phyloP scores from a whole-genome alignment of 192 early-diverging fungal species.

The Oehlia diaphana region DNA sequence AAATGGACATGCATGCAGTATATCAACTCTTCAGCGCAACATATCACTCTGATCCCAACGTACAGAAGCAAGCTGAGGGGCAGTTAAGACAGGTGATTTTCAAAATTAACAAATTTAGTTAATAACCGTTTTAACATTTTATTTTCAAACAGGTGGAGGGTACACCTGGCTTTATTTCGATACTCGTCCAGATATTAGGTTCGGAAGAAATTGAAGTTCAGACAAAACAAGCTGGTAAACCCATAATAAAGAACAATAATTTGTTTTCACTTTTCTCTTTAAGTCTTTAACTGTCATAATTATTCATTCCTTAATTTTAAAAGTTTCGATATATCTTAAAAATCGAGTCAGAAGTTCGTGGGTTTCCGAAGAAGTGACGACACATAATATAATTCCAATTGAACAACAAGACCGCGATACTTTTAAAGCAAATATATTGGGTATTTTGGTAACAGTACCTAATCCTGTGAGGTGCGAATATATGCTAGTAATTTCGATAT shows the following conservation, averaged over 20 bases:
- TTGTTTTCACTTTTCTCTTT: no score
- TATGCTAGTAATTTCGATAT: neutral
- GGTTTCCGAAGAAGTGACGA: conserved; percentile 43
- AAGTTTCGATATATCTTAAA: conserved; percentile 86
- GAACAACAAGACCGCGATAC: conserved; percentile 8
- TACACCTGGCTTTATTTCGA: conserved; percentile 4
- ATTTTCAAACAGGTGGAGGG: neutral
- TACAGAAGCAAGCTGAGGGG: conserved; percentile 81
- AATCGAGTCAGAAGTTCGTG: conserved; percentile 77
- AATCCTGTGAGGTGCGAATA: conserved; percentile 65
- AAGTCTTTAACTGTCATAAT: no score
- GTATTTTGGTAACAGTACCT: conserved; percentile 45
- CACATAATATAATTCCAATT: neutral
- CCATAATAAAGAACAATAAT: neutral
- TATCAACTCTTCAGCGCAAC: conserved; percentile 78
- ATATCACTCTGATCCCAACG: conserved; percentile 72
- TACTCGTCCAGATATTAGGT: conserved; percentile 51
- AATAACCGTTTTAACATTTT: neutral
- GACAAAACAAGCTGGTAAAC: conserved; percentile 58
- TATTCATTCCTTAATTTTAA: conserved; percentile 14
- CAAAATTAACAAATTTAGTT: neutral
- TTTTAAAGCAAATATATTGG: conserved; percentile 28
- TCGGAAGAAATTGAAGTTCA: conserved; percentile 55
- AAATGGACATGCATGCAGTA: conserved; percentile 60
- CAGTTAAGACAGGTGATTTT: conserved; percentile 68